These are phyloP conservation scores for Phialophora macrospora DNA, from an alignment of 2,329 filamentous ascomycete species.

Conservation along the genomic window DNA sequence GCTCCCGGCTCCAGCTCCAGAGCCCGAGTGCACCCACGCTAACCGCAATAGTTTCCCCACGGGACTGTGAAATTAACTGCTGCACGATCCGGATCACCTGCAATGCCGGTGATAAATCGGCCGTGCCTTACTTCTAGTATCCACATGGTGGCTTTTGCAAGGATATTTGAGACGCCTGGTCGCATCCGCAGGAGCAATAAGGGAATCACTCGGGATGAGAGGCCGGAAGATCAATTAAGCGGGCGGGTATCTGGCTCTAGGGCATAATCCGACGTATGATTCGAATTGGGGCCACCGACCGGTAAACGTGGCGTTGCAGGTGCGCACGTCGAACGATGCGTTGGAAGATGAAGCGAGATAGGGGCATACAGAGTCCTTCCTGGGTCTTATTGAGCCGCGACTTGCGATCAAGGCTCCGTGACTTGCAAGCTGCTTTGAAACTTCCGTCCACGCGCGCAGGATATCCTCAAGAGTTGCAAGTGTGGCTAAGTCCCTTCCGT, in stretches of 20 bases:
- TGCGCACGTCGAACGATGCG: background rate
- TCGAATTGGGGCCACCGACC: too few species aligned
- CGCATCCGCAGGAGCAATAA: background rate
- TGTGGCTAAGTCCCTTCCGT: background rate
- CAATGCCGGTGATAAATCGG: constrained; percentile 19
- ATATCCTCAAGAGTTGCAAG: background rate
- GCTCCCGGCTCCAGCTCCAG: background rate
- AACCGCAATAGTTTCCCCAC: background rate
- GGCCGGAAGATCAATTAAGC: background rate
- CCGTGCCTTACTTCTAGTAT: background rate
- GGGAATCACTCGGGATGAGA: background rate
- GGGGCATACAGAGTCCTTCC: background rate
- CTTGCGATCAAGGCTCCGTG: background rate
- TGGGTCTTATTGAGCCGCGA: background rate
- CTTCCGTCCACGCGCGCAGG: too few species aligned
- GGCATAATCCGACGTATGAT: background rate
- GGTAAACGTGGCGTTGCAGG: background rate
- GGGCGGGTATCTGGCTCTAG: background rate
- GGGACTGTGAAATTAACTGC: background rate
- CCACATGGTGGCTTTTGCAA: background rate
- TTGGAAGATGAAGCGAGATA: background rate
- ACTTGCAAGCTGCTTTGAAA: background rate
- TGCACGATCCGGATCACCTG: constrained; percentile 4
- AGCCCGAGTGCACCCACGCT: background rate
- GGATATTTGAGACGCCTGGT: background rate